A percentile compares a stretch with the other conserved stretches of the same genome.
phyloP scores from a whole-genome alignment of 2,329 filamentous ascomycete genomes.

The Coniochaeta prunicola region DNA sequence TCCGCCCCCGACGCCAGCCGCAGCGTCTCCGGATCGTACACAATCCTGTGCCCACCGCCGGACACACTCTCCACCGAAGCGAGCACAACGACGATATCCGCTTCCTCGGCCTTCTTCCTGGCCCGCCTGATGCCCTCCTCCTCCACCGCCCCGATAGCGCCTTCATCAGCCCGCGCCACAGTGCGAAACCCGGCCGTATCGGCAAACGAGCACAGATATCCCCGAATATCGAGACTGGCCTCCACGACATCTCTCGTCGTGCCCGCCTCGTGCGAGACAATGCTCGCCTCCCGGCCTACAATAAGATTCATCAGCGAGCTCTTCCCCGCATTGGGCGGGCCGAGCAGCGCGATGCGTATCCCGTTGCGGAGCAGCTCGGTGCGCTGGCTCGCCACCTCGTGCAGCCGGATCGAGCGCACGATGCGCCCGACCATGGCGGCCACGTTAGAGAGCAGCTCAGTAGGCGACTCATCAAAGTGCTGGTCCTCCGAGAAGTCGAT shows the following conservation, averaged over 20 bases:
- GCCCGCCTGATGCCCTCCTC: slow-evolving; percentile 86
- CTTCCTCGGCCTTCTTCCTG: slow-evolving; percentile 70
- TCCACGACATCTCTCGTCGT: slow-evolving; percentile 94
- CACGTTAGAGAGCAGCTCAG: slow-evolving; percentile 64
- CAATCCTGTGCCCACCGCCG: slow-evolving; percentile 27
- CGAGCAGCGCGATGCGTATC: slow-evolving; percentile 78
- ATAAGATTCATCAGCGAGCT: slow-evolving; percentile 88
- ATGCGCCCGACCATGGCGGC: slow-evolving; percentile 56
- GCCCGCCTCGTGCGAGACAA: slow-evolving; percentile 86
- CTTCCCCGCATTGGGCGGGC: slow-evolving; percentile 91
- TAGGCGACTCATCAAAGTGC: slow-evolving; percentile 85
- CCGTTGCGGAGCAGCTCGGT: slow-evolving; percentile 80
- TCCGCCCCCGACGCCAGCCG: slow-evolving; percentile 41
- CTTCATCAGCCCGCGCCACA: slow-evolving; percentile 14
- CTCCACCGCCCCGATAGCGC: slow-evolving; percentile 65
- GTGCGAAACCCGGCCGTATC: slow-evolving; percentile 86
- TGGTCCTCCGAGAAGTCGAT: slow-evolving; percentile 98
- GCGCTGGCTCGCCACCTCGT: slow-evolving; percentile 70
- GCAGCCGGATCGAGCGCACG: slow-evolving; percentile 53
- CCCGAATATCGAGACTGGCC: slow-evolving; percentile 79
- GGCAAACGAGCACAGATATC: slow-evolving; percentile 87
- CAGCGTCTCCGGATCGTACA: slow-evolving; percentile 48
- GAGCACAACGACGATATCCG: slow-evolving; percentile 79
- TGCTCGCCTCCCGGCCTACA: slow-evolving; percentile 87
- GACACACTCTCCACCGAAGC: slow-evolving; percentile 57